Evolutionary conservation across 768 basidiomycete species (phyloP), one percentile per base, ranked within the genome.

Genomic region (Termitomyces sp.): DNA sequence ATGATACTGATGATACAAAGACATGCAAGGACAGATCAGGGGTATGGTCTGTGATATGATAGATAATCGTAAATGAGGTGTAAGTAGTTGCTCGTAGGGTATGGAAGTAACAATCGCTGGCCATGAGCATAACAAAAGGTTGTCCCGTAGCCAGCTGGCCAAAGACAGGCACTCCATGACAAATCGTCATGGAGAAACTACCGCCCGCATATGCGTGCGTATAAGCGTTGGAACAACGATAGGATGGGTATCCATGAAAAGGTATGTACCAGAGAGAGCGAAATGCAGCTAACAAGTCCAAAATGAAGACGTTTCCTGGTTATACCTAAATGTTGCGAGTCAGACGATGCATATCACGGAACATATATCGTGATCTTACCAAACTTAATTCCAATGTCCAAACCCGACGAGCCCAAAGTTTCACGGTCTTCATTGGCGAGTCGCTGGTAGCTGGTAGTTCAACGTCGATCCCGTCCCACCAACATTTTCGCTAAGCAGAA

Each of bases 391-490:
- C 97, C 60, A 99, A 80, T 11, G 97, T 99, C 97, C 97, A 99
- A 16, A 99, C 97, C 60, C 97, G 80, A 60, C 97, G 84, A 20
- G 96, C 95, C 96, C 97, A 98, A 50, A 99, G 82, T 75, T 98
- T 98, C 67, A 96, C 84, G 11, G 74, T 77, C 67, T 82, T 78
- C 9, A 81, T 76, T 7, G 81, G 69, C 55, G 84, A 75, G 40
- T 81, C 81, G 4, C 78, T 85, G 1, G 78, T 71, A 4, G 82
- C 79, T 8, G 90, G 85, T 46, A 98, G 71, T 57, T 97, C 92
- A 20, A 96, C 87, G 65, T 96, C 94, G 42, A 95, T 81, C 12
- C 96, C 96, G 68, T 99, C 97, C 97, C 97, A 99, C 97, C 97
- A 99, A 76, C 96, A 98, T 79, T 99, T 98, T 45, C 97, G 83